Base-by-base conservation (phyloP, 192 early-diverging fungal species). In the Entomortierella parvispora region DNA sequence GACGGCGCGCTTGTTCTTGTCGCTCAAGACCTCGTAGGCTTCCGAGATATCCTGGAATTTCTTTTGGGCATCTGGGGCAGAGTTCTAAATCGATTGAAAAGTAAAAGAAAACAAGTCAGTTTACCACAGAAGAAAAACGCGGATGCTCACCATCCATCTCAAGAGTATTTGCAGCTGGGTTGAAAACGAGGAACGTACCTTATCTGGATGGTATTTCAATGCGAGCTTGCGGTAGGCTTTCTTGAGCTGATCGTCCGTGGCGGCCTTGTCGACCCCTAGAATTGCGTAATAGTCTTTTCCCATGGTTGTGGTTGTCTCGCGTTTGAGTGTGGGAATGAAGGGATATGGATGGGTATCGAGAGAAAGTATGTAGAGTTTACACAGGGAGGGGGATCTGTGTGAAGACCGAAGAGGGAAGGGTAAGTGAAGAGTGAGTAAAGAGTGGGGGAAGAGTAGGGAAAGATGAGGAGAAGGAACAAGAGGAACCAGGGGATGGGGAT, bases 31-130 rank as follows among this genome's bases (percentile, higher is more conserved):
- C 77, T 99, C 98, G 74, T 94, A 99, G 11, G 98, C 97, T 82
- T 98, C 95, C 46, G 94, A 94, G 49, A 99, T 93, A 33, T 99
- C 96, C 81, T 99, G 96, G 80, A 99, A 99, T 65, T 92, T 94
- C 60, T 86, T 82, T 58, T 94, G 90, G 17, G 94, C 92, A 20
- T 69, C 54, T 40, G 18, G 34, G 22, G 49, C 51, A 5, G 72
- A 42, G 60, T 77, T 68, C 72, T 77, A 57, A 14, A 60, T 0
- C 46, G 11, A 29, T 25, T 14, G 23, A 20, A n/a, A 20, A 23
- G 23, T 3, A n/a, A 25, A 18, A 42, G 1, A 43, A 29, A 46
- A 25, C 34, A 34, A 28, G 1, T n/a, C n/a, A 26, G 53, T 34
- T 37, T 15, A 31, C 23, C 18, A 50, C 31, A 1, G 23, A 14